Percentiles rank a stretch among this genome's conserved stretches.
phyloP scores from a whole-genome alignment of 768 basidiomycete genomes.

The Coprinellus aureogranulatus region DNA sequence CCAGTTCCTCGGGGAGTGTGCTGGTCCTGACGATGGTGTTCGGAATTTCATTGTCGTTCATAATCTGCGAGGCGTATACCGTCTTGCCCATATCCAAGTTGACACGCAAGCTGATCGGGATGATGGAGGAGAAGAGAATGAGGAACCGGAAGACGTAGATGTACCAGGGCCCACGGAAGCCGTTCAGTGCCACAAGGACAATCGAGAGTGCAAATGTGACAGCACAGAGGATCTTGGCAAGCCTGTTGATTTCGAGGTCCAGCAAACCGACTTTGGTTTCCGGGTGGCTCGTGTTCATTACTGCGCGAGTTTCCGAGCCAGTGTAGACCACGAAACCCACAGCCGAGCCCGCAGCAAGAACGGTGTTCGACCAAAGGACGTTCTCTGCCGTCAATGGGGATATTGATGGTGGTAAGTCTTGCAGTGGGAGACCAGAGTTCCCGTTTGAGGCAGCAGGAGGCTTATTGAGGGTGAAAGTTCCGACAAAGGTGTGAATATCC shows the following conservation, averaged over 20 bases:
- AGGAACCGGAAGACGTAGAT: constrained; percentile 96
- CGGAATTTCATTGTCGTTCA: constrained; percentile 96
- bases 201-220: constrained; percentile 92
- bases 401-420: constrained; percentile 50
- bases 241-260: constrained; percentile 90
- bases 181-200: constrained; percentile 90
- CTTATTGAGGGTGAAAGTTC: constrained; percentile 79
- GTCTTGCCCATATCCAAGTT: constrained; percentile 99
- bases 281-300: constrained; percentile 98
- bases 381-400: constrained; percentile 92
- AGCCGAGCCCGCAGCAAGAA: constrained; percentile 90
- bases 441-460: constrained; percentile 30
- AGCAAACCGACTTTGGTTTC: constrained; percentile 90
- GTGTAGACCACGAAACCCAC: constrained; percentile 94
- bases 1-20: constrained; percentile 98
- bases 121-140: constrained; percentile 96
- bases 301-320: constrained; percentile 90
- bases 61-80: constrained; percentile 95
- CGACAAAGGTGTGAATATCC: constrained; percentile 94
- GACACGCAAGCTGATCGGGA: constrained; percentile 94
- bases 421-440: constrained; percentile 34
- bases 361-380: constrained; percentile 95
- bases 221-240: constrained; percentile 95
- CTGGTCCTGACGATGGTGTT: constrained; percentile 93
- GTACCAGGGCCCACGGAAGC: constrained; percentile 94